These are phyloP conservation scores for Talaromyces ruber DNA, from an alignment of 495 filamentous ascomycete species.

Conservation along the genomic window DNA sequence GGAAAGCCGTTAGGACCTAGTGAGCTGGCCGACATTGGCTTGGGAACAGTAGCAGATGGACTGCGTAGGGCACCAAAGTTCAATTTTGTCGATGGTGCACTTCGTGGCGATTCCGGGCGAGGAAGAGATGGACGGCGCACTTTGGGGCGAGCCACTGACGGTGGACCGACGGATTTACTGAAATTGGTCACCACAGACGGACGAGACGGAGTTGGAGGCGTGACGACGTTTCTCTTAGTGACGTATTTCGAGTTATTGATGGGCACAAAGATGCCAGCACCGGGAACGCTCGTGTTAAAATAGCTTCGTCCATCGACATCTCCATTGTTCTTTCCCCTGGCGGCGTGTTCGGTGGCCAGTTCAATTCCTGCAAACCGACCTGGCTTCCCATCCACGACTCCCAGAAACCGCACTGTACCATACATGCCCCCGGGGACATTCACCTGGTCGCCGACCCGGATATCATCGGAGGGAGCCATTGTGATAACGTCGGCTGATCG, in stretches of 20 bases:
- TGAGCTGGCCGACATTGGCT: constrained; percentile 3
- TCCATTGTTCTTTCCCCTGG: constrained; percentile 87
- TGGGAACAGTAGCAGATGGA: constrained; percentile 20
- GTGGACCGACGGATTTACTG: constrained; percentile 75
- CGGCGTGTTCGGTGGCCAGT: constrained; percentile 68
- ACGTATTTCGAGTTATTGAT: constrained; percentile 73
- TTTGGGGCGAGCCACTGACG: constrained; percentile 58
- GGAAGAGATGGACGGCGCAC: constrained; percentile 61
- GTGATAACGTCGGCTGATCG: background rate
- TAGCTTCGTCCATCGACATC: constrained; percentile 85
- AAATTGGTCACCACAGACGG: constrained; percentile 43
- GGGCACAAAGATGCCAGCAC: constrained; percentile 91
- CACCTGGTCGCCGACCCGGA: constrained; percentile 80
- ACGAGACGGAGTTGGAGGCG: constrained; percentile 60
- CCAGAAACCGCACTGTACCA: constrained; percentile 83
- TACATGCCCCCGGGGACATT: constrained; percentile 94
- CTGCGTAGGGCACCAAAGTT: constrained; percentile 46
- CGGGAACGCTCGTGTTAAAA: constrained; percentile 69
- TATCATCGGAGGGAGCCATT: constrained; percentile 40
- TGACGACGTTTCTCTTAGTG: constrained; percentile 53
- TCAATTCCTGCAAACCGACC: constrained; percentile 95
- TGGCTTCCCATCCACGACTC: constrained; percentile 77
- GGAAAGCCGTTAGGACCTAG: constrained; percentile 22
- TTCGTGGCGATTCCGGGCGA: constrained; percentile 74
- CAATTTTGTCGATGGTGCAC: constrained; percentile 37